Evolutionary conservation across 148 eudicot genomes (phyloP), one percentile per base, ranked within the genome.

Genomic region (Vaccinium myrtillus): DNA sequence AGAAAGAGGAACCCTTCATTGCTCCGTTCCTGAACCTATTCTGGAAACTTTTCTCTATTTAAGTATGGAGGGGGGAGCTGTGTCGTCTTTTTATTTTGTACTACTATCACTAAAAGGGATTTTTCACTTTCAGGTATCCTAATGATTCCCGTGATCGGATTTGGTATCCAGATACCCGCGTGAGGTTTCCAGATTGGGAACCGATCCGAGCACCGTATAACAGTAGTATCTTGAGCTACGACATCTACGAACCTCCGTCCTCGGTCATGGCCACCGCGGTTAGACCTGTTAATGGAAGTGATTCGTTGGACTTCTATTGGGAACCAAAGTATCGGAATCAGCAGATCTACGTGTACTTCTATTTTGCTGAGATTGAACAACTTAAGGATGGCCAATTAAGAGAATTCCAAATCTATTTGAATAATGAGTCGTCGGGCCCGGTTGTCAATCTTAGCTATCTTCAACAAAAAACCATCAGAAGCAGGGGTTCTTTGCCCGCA

Each of bases 71-170:
- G n/a, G n/a, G n/a, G n/a, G n/a, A n/a, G n/a, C n/a, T n/a, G n/a
- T n/a, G n/a, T n/a, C n/a, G n/a, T n/a, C n/a, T n/a, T n/a, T n/a
- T n/a, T n/a, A n/a, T n/a, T n/a, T n/a, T n/a, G n/a, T n/a, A n/a
- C n/a, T n/a, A n/a, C n/a, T n/a, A n/a, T n/a, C n/a, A n/a, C n/a
- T n/a, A n/a, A n/a, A n/a, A n/a, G n/a, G n/a, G n/a, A n/a, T n/a
- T n/a, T n/a, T n/a, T n/a, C n/a, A n/a, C n/a, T n/a, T n/a, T n/a
- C n/a, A n/a, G n/a, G n/a, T n/a, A n/a, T n/a, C 32, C 39, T 30
- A 90, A 85, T 73, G 93, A 91, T 50, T 51, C 61, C 7, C 87
- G 59, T 80, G 93, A 91, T 83, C 88, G 93, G 2, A 36, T 87
- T 14, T 91, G 93, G 92, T 3, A 1, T 9, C 77, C 80, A 48